Base-by-base conservation (phyloP, 129 eudicot species). In the Dittrichia graveolens region DNA sequence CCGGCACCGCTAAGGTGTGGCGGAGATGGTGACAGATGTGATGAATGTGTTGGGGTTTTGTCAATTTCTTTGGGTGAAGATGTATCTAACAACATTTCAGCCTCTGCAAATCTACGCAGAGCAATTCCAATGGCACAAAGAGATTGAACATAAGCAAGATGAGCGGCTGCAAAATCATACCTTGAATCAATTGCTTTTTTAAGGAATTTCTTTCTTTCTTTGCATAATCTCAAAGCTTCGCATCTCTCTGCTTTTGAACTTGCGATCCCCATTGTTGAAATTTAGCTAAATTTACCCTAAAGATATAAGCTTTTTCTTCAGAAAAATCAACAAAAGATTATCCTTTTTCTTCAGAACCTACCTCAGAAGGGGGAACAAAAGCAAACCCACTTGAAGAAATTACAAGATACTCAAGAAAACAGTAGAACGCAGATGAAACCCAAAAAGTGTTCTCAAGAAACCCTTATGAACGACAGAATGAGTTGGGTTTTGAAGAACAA, bases 131-230 rank as follows among this genome's bases (percentile, higher is more conserved):
- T 78, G 50, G 74, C 85, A 55, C 78, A 78, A 49, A 91, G 92
- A 4, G 96, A 88, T 54, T 85, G 87, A 76, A 85, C 76, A 49
- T 95, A 95, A 31, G 97, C 80, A 67, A 88, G 88, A 83, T 95
- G 97, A 38, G 97, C 92, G 8, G 97, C 99, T 65, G 97, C 97
- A 53, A 91, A 83, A 73, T 84, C 83, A 59, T 83, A 95, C 78
- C 99, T 80, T 12, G 96, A 90, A 80, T 95, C 96, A 40, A 91
- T 83, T 0, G 99, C 97, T 74, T 82, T 85, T 59, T 91, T 88
- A 35, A 91, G 81, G 74, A 91, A 84, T 77, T 73, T 83, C 78
- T 88, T 88, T 83, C 99, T 76, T 61, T 83, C 96, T 78, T 83
- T 88, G 78, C 99, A 95, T 64, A 95, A 81, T n/a, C 82, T 78